These are phyloP conservation scores for Kwoniella newhampshirensis DNA, from an alignment of 768 basidiomycete species.

Conservation along the genomic window DNA sequence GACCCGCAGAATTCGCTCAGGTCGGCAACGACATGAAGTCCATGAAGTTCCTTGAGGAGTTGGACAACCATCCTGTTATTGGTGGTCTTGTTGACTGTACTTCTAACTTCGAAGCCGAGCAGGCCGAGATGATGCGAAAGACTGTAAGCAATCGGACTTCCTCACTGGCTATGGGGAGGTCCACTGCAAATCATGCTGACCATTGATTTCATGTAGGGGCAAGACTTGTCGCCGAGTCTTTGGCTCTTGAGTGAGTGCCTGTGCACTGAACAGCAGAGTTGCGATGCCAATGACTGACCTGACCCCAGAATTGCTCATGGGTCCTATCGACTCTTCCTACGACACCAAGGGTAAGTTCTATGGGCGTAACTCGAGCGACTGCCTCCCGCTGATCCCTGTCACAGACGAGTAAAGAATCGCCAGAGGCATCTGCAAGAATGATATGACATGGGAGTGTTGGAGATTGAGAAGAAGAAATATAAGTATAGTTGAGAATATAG, in stretches of 20 bases:
- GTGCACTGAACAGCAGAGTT: too few relatives aligned
- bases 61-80: conserved; percentile 53
- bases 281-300: too few relatives aligned
- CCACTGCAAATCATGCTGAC: background rate
- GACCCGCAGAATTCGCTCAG: conserved; percentile 43
- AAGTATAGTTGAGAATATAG: too few relatives aligned
- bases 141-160: conserved; percentile 18
- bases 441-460: background rate
- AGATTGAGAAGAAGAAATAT: too few relatives aligned
- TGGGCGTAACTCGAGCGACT: too few relatives aligned
- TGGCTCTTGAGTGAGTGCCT: conserved; percentile 52
- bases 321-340: conserved; percentile 34
- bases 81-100: conserved; percentile 55
- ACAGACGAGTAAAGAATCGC: background rate
- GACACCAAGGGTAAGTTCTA: conserved; percentile 41
- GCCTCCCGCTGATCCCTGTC: too few relatives aligned
- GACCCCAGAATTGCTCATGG: conserved; percentile 21
- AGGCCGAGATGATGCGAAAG: conserved; percentile 50
- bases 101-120: conserved; percentile 46
- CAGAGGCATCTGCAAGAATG: background rate
- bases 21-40: conserved; percentile 54
- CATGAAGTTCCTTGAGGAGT: conserved; percentile 50
- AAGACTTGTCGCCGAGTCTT: conserved; percentile 48
- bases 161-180: background rate
- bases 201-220: conserved; percentile 23